Evolutionary conservation across 768 basidiomycete species (phyloP).

Genomic region (Dentipellis fragilis): DNA sequence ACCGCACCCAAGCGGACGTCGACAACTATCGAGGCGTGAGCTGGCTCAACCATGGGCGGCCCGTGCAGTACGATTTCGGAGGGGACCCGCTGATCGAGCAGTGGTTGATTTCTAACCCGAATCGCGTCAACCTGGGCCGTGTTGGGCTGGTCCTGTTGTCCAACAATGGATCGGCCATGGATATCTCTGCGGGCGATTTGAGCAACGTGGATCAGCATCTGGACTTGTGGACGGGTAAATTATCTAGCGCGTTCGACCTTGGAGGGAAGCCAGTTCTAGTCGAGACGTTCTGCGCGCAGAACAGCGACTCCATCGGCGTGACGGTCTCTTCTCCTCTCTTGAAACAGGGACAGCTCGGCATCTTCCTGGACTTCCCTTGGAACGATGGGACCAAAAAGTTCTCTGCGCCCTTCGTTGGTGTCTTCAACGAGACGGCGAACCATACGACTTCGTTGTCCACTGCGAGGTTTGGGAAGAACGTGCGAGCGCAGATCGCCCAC

Average conservation of each 20-base stretch:
- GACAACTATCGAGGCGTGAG: conserved; percentile 37
- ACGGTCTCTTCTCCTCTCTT: conserved; percentile 32
- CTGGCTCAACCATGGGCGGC: conserved; percentile 40
- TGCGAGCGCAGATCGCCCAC: not conserved
- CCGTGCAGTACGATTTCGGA: conserved; percentile 42
- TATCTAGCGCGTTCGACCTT: not conserved
- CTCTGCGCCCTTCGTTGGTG: conserved; percentile 47
- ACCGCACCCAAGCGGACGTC: conserved; percentile 31
- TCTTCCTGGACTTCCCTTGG: conserved; percentile 54
- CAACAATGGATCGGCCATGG: not conserved
- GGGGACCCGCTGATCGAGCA: conserved; percentile 35
- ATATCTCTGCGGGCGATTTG: not conserved
- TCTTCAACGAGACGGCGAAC: conserved; percentile 34
- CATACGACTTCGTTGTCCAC: conserved; percentile 30
- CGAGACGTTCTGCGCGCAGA: not conserved
- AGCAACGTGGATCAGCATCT: not conserved
- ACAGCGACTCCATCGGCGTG: conserved; percentile 18
- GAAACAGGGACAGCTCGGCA: conserved; percentile 26
- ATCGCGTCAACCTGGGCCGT: conserved; percentile 44
- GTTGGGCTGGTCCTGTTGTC: conserved; percentile 31
- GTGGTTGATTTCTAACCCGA: conserved; percentile 50
- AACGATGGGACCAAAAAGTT: conserved; percentile 48
- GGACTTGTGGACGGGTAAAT: not conserved
- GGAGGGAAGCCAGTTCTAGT: not conserved
- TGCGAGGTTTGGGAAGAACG: conserved; percentile 16